Evolutionary conservation across 495 filamentous ascomycete species (phyloP).

Genomic region (Astrothelium macrocarpum): DNA sequence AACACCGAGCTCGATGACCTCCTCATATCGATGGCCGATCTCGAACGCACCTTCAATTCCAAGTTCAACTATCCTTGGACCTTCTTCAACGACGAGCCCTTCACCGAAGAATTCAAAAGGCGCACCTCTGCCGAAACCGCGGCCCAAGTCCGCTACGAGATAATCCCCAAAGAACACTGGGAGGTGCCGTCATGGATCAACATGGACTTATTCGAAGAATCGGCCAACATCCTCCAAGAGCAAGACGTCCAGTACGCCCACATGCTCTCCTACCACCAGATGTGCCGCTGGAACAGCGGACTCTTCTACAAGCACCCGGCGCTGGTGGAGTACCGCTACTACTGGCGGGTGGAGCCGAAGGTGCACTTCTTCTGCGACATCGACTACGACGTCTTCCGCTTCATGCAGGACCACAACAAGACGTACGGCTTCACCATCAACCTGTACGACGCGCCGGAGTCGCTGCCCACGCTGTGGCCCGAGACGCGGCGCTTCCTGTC

Average conservation of each 20-base stretch:
- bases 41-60: constrained; percentile 92
- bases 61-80: constrained; percentile 99
- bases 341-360: constrained; percentile 99
- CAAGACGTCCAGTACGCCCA: constrained; percentile 80
- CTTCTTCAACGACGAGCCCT: constrained; percentile 94
- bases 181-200: constrained; percentile 87
- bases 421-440: constrained; percentile 99
- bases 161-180: constrained; percentile 93
- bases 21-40: constrained; percentile 75
- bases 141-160: constrained; percentile 72
- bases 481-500: constrained; percentile 83
- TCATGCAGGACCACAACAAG: constrained; percentile 94
- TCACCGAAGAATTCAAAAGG: constrained; percentile 84
- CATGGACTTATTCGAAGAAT: constrained; percentile 73
- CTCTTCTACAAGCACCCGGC: constrained; percentile 96
- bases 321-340: constrained; percentile 71
- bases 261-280: constrained; percentile 90
- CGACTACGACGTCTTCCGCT: constrained; percentile 98
- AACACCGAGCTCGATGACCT: constrained; percentile 81
- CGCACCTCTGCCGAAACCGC: constrained; percentile 70
- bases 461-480: constrained; percentile 87
- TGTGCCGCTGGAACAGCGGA: constrained; percentile 99
- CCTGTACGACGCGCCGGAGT: constrained; percentile 82
- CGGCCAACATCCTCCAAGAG: constrained; percentile 70
- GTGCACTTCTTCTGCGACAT: constrained; percentile 99